Base-by-base conservation (phyloP, 495 filamentous ascomycete genomes). In the Talaromyces trachyspermus region DNA sequence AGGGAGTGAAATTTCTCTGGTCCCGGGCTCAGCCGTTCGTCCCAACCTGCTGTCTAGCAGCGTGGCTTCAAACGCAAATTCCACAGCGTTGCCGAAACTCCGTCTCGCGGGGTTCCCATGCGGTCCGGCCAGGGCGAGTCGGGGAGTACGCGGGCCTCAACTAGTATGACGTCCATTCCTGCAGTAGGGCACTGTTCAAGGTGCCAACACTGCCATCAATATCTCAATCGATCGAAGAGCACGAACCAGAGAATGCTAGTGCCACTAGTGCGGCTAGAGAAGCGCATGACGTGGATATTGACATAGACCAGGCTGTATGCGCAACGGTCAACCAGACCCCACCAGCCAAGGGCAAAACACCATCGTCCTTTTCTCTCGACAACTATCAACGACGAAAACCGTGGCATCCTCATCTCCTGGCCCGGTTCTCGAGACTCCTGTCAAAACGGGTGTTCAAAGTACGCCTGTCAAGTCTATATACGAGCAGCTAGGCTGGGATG, bases 401-500 rank as follows among this genome's bases (percentile, higher is more conserved):
- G 20, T 26, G 18, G 17, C 30, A 32, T 26, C 14, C 14, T 37
- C 44, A 15, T 22, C 42, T 12, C 44, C 30, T 17, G 44, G 5
- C 6, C 44, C 44, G 23, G 18, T 37, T 24, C 17, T 46, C 6
- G 44, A 35, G 18, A 55, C 50, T 12, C 52, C 60, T 33, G 41
- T 55, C 29, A 54, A 51, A 43, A 14, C 18, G 30, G 29, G 23
- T 12, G 52, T 69, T 25, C 64, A 64, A 5, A 58, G 62, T 33
- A 70, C 67, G 1, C 68, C 68, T 7, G 64, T 69, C 59, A 73
- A 63, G 63, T 69, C 55, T 14, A 85, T 95, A 38, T 94, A 85
- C 57, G 78, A 83, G 60, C 66, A 69, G 27, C 59, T 92, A 40
- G 84, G 88, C 38, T 88, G 89, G 89, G 83, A 91, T 54, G 81